phyloP scores from a whole-genome alignment of 768 basidiomycete genomes.

The Lentinula aciculospora region DNA sequence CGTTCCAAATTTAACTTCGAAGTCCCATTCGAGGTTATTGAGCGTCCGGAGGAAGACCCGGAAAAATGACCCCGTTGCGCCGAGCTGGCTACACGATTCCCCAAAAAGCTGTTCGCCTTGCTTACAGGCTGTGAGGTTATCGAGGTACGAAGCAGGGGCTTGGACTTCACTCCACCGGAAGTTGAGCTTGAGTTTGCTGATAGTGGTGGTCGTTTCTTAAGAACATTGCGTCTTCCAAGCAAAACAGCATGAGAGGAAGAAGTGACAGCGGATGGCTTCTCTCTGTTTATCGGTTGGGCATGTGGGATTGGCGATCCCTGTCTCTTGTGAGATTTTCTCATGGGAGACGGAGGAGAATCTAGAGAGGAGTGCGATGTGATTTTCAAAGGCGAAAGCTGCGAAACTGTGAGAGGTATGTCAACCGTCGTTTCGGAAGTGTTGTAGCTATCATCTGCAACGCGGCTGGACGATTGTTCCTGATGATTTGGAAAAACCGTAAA shows the following conservation, averaged over 20 bases:
- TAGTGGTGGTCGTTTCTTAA: neutral
- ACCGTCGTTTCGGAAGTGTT: neutral
- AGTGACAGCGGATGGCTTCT: constrained; percentile 16
- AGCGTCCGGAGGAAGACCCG: neutral
- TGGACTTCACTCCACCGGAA: neutral
- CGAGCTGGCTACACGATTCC: neutral
- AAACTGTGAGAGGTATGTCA: constrained; percentile 33
- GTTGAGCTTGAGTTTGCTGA: neutral
- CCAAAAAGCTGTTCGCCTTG: neutral
- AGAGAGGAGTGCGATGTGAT: neutral
- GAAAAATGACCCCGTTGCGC: neutral
- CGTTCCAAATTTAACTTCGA: neutral
- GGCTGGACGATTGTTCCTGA: constrained; percentile 20
- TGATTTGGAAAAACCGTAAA: neutral
- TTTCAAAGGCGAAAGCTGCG: constrained; percentile 45
- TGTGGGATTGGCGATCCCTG: constrained; percentile 23
- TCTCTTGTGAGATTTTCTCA: constrained; percentile 45
- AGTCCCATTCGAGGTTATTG: neutral
- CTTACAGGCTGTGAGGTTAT: neutral
- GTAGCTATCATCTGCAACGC: constrained; percentile 11
- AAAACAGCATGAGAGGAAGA: neutral
- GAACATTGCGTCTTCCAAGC: constrained; percentile 3
- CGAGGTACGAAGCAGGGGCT: neutral
- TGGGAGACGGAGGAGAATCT: constrained; percentile 28
- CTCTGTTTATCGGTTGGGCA: constrained; percentile 23